Percentiles rank a stretch among this genome's conserved stretches.
Evolutionary conservation across 2,329 filamentous ascomycete species (phyloP).

Genomic region (Coniochaeta pulveracea): DNA sequence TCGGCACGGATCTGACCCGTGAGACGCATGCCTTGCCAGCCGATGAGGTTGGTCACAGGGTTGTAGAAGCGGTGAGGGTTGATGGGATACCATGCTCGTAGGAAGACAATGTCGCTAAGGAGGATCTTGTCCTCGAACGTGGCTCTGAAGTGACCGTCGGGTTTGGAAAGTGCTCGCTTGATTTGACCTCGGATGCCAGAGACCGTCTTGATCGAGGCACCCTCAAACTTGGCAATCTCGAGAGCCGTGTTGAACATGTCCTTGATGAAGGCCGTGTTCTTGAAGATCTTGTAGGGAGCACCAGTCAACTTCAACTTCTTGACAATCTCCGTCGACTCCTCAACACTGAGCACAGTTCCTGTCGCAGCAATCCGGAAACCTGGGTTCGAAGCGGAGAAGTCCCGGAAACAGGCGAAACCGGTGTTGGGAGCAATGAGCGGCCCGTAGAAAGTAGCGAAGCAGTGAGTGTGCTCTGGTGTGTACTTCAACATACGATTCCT

Average conservation of each 20-base stretch:
- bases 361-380: constrained; percentile 93
- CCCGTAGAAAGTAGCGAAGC: constrained; percentile 90
- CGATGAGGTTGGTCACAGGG: constrained; percentile 83
- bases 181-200: constrained; percentile 94
- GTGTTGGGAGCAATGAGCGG: constrained; percentile 93
- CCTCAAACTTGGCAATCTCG: constrained; percentile 97
- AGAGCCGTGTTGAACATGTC: constrained; percentile 93
- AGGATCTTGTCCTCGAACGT: constrained; percentile 99
- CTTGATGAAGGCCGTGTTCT: constrained; percentile 97
- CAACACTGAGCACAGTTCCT: constrained; percentile 85
- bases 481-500: constrained; percentile 98
- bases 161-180: constrained; percentile 86
- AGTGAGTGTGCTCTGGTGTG: constrained; percentile 98
- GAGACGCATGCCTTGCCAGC: constrained; percentile 88
- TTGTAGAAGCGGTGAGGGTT: constrained; percentile 96
- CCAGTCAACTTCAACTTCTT: constrained; percentile 98
- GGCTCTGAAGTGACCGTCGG: constrained; percentile 90
- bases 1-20: constrained; percentile 83
- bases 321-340: constrained; percentile 93
- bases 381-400: constrained; percentile 70
- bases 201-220: constrained; percentile 88
- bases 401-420: constrained; percentile 88
- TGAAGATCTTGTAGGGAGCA: constrained; percentile 93
- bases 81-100: constrained; percentile 93
- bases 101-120: constrained; percentile 91